Conservation (phyloP, 495 filamentous ascomycete genomes). For the Aeminium ludgeri region DNA sequence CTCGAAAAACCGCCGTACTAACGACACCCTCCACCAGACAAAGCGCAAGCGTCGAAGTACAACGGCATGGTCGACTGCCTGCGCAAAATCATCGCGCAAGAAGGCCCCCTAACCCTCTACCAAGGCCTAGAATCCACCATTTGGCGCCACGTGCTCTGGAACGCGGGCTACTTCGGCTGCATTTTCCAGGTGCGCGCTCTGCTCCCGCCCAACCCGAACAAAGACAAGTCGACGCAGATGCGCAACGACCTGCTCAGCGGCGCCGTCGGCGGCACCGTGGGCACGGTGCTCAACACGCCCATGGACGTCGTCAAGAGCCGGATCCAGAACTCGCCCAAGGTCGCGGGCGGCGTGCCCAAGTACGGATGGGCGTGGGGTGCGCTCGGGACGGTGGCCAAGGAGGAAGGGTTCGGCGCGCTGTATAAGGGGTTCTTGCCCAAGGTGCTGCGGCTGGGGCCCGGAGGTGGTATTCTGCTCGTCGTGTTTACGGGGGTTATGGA, state of each 20-base stretch:
- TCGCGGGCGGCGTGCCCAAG: conserved; percentile 65
- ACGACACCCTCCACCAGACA: conserved; percentile 35
- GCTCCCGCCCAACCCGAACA: conserved; percentile 50
- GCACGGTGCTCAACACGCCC: conserved; percentile 88
- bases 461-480: conserved; percentile 80
- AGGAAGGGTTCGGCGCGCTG: conserved; percentile 80
- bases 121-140: conserved; percentile 90
- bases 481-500: conserved; percentile 92
- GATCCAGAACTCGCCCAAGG: conserved; percentile 80
- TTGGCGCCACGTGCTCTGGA: conserved; percentile 97
- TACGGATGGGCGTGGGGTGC: conserved; percentile 97
- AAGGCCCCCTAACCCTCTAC: conserved; percentile 81
- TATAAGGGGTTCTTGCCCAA: conserved; percentile 98
- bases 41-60: conserved; percentile 85
- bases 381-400: conserved; percentile 67
- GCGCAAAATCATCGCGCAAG: conserved; percentile 61
- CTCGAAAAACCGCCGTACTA: not conserved
- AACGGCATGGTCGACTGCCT: conserved; percentile 86
- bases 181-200: conserved; percentile 87
- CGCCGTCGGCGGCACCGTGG: conserved; percentile 72
- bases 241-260: conserved; percentile 77
- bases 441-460: conserved; percentile 73
- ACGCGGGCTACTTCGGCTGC: conserved; percentile 92
- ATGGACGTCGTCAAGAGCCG: conserved; percentile 96
- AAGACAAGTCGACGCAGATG: conserved; percentile 66